Evolutionary conservation across 169 alveolate species (phyloP), one percentile per base, ranked within the genome.

Genomic region (Miamiensis avidus): DNA sequence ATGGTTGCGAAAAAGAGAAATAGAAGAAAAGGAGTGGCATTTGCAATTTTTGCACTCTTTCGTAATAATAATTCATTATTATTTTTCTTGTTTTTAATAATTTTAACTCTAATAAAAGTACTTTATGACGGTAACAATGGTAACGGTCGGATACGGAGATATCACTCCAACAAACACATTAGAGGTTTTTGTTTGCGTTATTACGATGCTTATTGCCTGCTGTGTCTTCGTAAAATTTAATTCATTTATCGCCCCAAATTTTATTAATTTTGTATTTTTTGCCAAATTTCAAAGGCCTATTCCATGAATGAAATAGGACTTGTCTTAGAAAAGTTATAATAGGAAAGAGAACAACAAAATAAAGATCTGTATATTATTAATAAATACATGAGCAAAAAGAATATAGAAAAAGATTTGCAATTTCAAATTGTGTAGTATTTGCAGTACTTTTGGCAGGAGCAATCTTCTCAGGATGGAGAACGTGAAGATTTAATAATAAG

Each of bases 321-420:
- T 1, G 33, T 75, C 26, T 75, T 75, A 25, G 25, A 34, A 25
- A 75, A 75, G 31, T 75, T 75, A 29, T 75, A 31, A 1, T 31
- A 75, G 33, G 81, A 31, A 0, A 0, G 72, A 20, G 25, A 85
- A 20, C 85, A 85, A 29, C 76, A 76, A 32, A 85, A 76, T 75
- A 85, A 78, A 30, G 78, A 85, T 29, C 74, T 85, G 0, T 76
- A 74, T 31, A 76, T 76, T 65, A 85, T 85, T 1, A 76, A 85
- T 76, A 77, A 76, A 31, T 78, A 76, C 72, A 85, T 85, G 89
- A n/a, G 81, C 34, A 85, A 85, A 28, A 85, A 85, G 25, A 85
- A 85, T 32, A 78, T 85, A 0, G 76, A 82, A 0, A 77, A 85
- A 76, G 78, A 85, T 31, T 29, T 85, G 28, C 28, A 78, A 34